Conservation (phyloP, 345 rosid genomes). For the Populus alba region DNA sequence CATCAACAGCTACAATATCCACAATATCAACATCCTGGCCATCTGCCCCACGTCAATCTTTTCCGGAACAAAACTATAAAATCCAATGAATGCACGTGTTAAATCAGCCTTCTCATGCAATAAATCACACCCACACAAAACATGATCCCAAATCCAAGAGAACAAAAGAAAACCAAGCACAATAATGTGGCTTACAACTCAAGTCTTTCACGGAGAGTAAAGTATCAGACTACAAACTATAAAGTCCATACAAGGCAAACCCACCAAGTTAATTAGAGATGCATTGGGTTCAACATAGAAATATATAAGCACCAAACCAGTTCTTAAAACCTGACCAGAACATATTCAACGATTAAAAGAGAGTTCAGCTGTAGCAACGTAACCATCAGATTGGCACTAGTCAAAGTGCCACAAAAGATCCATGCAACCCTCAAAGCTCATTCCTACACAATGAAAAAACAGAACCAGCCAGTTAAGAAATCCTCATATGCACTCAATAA, state of each 20-base stretch:
- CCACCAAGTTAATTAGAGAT: constrained; percentile 2
- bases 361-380: constrained; percentile 24
- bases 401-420: constrained; percentile 11
- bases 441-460: constrained; percentile 42
- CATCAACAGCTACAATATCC: constrained; percentile 61
- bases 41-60: constrained; percentile 50
- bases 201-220: constrained; percentile 9
- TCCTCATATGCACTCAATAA: not conserved
- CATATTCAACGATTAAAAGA: constrained; percentile 22
- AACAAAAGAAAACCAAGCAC: not conserved
- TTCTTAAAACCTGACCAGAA: constrained; percentile 24
- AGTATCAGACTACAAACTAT: constrained; percentile 21
- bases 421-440: constrained; percentile 25
- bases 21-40: constrained; percentile 55
- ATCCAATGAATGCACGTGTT: constrained; percentile 42
- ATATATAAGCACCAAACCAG: constrained; percentile 33
- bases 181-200: not conserved
- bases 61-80: constrained; percentile 69
- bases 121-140: constrained; percentile 6
- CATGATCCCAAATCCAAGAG: not conserved
- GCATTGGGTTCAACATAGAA: constrained; percentile 28
- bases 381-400: constrained; percentile 27
- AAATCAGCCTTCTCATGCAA: constrained; percentile 23
- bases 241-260: constrained; percentile 16
- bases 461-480: constrained; percentile 15